These are phyloP conservation scores for Dunaliella primolecta DNA, from an alignment of 139 green algal genomes.

Conservation along the genomic window DNA sequence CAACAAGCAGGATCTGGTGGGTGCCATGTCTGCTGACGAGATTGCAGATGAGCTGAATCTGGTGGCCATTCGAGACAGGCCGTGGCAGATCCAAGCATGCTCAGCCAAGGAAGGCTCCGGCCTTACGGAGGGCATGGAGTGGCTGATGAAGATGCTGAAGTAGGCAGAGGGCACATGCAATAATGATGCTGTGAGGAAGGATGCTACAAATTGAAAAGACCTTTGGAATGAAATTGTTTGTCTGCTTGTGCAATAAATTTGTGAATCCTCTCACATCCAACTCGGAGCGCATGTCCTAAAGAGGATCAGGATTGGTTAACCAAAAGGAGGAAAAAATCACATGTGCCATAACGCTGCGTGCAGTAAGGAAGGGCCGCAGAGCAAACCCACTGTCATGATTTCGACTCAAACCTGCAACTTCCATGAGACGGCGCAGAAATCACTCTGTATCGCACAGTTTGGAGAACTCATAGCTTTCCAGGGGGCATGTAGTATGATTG, in stretches of 20 bases:
- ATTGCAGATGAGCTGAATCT: slow-evolving; percentile 64
- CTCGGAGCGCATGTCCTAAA: too few species aligned
- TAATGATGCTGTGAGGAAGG: slow-evolving; percentile 4
- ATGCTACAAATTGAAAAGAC: not conserved
- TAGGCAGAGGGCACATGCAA: too few species aligned
- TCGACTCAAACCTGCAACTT: too few species aligned
- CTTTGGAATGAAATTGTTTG: not conserved
- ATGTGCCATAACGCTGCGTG: too few species aligned
- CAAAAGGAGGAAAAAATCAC: too few species aligned
- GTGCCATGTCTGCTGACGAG: slow-evolving; percentile 49
- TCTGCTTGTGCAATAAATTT: not conserved
- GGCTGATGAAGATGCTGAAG: slow-evolving; percentile 70
- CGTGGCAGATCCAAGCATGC: slow-evolving; percentile 77
- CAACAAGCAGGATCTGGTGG: slow-evolving; percentile 82
- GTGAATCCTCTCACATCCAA: not conserved
- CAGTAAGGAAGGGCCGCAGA: too few species aligned
- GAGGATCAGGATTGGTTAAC: too few species aligned
- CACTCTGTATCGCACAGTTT: too few species aligned
- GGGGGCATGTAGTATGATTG: too few species aligned
- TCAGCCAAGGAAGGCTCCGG: slow-evolving; percentile 61
- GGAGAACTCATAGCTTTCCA: too few species aligned
- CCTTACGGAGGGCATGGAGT: slow-evolving; percentile 68
- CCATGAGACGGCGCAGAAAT: too few species aligned
- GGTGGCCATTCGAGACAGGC: slow-evolving; percentile 57
- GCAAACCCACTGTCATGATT: too few species aligned